Conservation (phyloP, 2,329 filamentous ascomycete genomes). For the Davidsoniella neocaledoniae region DNA sequence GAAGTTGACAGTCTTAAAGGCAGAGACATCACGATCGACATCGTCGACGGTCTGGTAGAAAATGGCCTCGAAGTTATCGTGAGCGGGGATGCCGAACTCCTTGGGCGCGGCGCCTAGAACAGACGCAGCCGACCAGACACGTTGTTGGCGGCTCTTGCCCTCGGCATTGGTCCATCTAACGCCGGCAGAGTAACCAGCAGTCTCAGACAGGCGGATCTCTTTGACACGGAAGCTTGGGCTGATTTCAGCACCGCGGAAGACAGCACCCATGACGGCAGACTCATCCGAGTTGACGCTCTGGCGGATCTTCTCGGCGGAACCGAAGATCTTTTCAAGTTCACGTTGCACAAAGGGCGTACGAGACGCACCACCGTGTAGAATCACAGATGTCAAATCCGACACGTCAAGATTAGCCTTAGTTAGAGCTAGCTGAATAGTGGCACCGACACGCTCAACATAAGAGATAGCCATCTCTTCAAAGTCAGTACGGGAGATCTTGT, state of each 20-base stretch:
- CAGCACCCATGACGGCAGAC: constrained; percentile 87
- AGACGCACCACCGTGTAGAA: constrained; percentile 79
- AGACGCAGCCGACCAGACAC: constrained; percentile 66
- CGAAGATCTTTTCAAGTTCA: constrained; percentile 59
- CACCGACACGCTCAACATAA: constrained; percentile 50
- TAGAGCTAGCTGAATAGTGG: constrained; percentile 58
- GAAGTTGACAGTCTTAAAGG: constrained; percentile 65
- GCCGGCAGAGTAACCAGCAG: constrained; percentile 53
- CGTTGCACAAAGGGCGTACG: constrained; percentile 91
- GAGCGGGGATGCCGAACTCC: constrained; percentile 68
- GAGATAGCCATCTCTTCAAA: constrained; percentile 65
- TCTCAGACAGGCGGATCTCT: constrained; percentile 77
- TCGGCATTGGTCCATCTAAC: constrained; percentile 58
- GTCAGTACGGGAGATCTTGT: constrained; percentile 62
- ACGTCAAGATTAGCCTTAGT: constrained; percentile 55
- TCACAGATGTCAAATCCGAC: constrained; percentile 68
- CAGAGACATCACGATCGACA: constrained; percentile 43
- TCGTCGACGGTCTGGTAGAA: constrained; percentile 58
- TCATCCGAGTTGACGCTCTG: constrained; percentile 96
- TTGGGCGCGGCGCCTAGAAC: constrained; percentile 60
- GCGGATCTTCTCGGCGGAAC: constrained; percentile 61
- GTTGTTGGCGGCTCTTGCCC: constrained; percentile 58
- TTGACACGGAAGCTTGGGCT: constrained; percentile 96
- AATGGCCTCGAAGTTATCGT: constrained; percentile 61
- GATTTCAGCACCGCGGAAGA: constrained; percentile 80